Base-by-base conservation (phyloP, 179 eudicot species). In the Sideroxylon spinosum region DNA sequence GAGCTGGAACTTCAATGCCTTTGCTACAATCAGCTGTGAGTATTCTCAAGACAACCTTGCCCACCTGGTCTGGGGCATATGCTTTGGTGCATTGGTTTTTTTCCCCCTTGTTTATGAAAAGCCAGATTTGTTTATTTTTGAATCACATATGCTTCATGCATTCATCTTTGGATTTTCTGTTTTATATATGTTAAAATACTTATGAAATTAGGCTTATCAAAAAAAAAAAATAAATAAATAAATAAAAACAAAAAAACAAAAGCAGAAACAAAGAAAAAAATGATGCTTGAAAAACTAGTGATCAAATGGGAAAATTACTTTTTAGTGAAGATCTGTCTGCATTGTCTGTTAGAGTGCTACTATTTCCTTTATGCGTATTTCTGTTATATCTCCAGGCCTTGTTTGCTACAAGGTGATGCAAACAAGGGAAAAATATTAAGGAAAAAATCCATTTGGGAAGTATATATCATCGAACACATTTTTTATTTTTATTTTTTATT, bases 21-120 rank as follows among this genome's bases (percentile, higher is more conserved):
- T 78, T 74, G 64, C 82, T 62, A 11, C 78, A 83, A 37, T 69
- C 86, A 68, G 71, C 79, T 80, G 91, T 88, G 78, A 88, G 91
- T 83, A 56, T 59, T 68, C n/a, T 64, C 78, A 46, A 32, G 52
- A 71, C 49, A 71, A 82, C 65, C 32, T 17, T 52, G 48, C 46
- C 53, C 48, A n/a, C 59, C 19, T 17, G 23, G 48, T 70, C 56
- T 6, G 60, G 23, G 23, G 14, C 9, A 13, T 16, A 63, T 63
- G 32, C 60, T 19, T 75, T 16, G 56, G 52, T 32, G 52, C 50
- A 59, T 46, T 50, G 55, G 12, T 7, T 50, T 50, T 50, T 50
- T 12, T 50, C 7, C 7, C 7, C 55, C 13, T 55, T 72, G 0
- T 26, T 28, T 25, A 14, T 13, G 20, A 10, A 23, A 71, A 12